Evolutionary conservation across 2,329 filamentous ascomycete genomes (phyloP).

Genomic region (Colletotrichum sublineola): DNA sequence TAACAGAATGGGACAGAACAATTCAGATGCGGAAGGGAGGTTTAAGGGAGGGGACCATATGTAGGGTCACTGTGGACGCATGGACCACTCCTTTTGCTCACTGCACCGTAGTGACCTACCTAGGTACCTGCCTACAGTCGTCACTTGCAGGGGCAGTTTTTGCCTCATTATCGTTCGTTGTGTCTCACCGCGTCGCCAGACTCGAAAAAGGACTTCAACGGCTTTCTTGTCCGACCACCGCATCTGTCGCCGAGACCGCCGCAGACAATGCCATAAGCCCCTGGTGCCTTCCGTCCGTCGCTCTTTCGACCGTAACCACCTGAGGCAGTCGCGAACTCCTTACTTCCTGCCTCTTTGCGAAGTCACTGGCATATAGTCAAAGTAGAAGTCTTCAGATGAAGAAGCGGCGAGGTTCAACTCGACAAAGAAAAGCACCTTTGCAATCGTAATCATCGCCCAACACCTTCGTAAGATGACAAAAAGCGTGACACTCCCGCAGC

Average conservation of each 20-base stretch:
- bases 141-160: slow-evolving; percentile 18
- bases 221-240: slow-evolving; percentile 18
- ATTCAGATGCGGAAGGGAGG: not conserved
- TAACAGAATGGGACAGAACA: not conserved
- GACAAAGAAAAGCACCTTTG: slow-evolving; percentile 34
- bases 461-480: slow-evolving; percentile 38
- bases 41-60: not conserved
- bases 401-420: slow-evolving; percentile 26
- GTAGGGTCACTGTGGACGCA: not conserved
- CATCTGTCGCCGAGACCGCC: slow-evolving; percentile 12
- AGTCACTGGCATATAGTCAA: slow-evolving; percentile 13
- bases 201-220: slow-evolving; percentile 25
- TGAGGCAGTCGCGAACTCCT: slow-evolving; percentile 15
- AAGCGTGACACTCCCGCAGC: slow-evolving; percentile 11
- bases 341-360: slow-evolving; percentile 20
- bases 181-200: slow-evolving; percentile 27
- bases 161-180: slow-evolving; percentile 15
- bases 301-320: not conserved
- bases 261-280: slow-evolving; percentile 29
- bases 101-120: not conserved
- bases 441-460: slow-evolving; percentile 17
- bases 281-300: slow-evolving; percentile 4
- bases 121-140: not conserved
- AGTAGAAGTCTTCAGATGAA: slow-evolving; percentile 35
- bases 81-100: not conserved